These are phyloP conservation scores for Tetrapisispora namnaoensis DNA, from an alignment of 805 yeast species.

Conservation along the genomic window DNA sequence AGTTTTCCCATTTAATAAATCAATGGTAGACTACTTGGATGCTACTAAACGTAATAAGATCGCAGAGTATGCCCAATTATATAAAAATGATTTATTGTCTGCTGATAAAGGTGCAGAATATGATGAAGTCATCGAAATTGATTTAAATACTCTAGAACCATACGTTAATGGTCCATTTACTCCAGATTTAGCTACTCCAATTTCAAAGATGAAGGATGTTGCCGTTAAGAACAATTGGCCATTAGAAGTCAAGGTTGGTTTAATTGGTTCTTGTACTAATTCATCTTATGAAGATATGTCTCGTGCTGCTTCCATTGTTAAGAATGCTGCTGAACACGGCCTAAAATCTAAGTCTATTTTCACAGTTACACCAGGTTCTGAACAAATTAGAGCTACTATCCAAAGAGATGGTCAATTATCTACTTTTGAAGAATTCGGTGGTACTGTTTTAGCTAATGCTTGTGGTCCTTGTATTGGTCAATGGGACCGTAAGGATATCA, in stretches of 20 bases:
- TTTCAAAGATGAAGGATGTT: slow-evolving; percentile 75
- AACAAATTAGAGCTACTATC: slow-evolving; percentile 96
- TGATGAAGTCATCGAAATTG: slow-evolving; percentile 87
- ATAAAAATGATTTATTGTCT: slow-evolving; percentile 56
- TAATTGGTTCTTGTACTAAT: slow-evolving; percentile 98
- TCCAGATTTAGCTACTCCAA: slow-evolving; percentile 94
- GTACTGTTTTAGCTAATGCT: slow-evolving; percentile 90
- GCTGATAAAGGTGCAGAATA: slow-evolving; percentile 93
- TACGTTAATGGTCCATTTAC: slow-evolving; percentile 97
- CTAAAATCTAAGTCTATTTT: slow-evolving; percentile 84
- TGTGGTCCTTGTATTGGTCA: slow-evolving; percentile 99
- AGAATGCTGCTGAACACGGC: slow-evolving; percentile 86
- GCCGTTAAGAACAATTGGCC: slow-evolving; percentile 91
- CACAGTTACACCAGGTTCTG: slow-evolving; percentile 96
- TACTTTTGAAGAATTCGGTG: slow-evolving; percentile 86
- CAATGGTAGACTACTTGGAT: slow-evolving; percentile 75
- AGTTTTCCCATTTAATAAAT: slow-evolving; percentile 90
- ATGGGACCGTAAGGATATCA: slow-evolving; percentile 92
- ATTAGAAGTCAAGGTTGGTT: slow-evolving; percentile 80
- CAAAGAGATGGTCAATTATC: slow-evolving; percentile 90
- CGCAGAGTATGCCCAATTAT: slow-evolving; percentile 67
- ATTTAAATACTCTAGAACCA: slow-evolving; percentile 84
- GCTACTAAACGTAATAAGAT: slow-evolving; percentile 83
- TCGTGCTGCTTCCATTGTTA: slow-evolving; percentile 86
- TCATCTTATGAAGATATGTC: slow-evolving; percentile 98